Base-by-base conservation (phyloP, 2,329 filamentous ascomycete genomes). In the Aspergillus candidus region DNA sequence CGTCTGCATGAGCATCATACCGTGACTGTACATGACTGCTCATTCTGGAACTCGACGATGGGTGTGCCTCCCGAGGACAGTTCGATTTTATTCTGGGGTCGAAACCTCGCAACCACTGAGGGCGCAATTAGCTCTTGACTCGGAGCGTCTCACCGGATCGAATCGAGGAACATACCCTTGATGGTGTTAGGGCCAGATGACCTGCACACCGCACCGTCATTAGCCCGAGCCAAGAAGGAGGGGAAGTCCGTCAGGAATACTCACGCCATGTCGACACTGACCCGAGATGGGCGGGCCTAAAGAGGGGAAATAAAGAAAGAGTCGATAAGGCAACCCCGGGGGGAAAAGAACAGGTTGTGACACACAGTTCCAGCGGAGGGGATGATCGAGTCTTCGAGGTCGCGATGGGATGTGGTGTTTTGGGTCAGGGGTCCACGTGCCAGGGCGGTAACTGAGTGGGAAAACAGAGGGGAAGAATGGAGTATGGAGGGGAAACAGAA, bases 11-110 rank as follows among this genome's bases (percentile, higher is more conserved):
- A 6, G 17, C n/a, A 4, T 12, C 10, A n/a, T 1, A 94, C 89
- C 61, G 86, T 84, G 66, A 97, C 74, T 45, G 73, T 78, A 72
- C 90, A 95, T 63, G 90, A 94, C 66, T 97, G 91, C 44, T 90
- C 84, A 56, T 84, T 83, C 65, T 87, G 82, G 68, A 98, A 97
- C 39, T 78, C 74, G 52, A 98, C 93, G 57, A 98, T 91, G 51
- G 90, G 86, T 71, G 93, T 84, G 68, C 91, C 91, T 68, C 89
- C 89, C 62, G 85, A 90, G 49, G 84, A 83, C 65, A 94, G 77
- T 75, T 98, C 93, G 69, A 93, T 72, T 73, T 88, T 88, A 77
- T 98, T 98, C 73, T 96, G 91, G 59, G 93, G 93, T 65, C 93
- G 83, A 73, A 98, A 98, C 63, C 93, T 88, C 75, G 91, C 91